phyloP scores from a whole-genome alignment of 139 green algal genomes.

The Coelastrella sp. region DNA sequence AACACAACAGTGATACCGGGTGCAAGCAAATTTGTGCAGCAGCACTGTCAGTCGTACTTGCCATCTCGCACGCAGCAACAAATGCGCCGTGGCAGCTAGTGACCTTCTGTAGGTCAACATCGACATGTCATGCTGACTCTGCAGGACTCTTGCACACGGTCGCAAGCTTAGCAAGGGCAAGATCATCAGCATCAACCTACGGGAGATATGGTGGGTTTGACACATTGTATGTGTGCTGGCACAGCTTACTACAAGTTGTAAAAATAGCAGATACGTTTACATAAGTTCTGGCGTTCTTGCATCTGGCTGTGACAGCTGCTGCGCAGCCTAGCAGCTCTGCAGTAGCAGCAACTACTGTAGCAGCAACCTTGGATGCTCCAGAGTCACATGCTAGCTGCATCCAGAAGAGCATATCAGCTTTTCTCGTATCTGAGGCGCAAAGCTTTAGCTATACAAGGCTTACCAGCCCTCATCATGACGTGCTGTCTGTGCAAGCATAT shows the following conservation, averaged over 20 bases:
- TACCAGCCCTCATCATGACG: too few species aligned
- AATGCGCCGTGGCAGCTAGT: too few species aligned
- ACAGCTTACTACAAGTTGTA: too few species aligned
- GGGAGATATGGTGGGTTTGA: constrained; percentile 71
- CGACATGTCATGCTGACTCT: neutral
- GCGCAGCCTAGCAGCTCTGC: neutral
- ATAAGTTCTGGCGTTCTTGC: neutral
- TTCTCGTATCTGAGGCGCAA: neutral
- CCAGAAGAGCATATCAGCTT: neutral
- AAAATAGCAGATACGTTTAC: too few species aligned
- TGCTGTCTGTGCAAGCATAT: neutral
- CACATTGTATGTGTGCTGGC: neutral
- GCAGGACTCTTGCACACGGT: constrained; percentile 83
- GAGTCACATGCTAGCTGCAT: neutral
- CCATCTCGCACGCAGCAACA: too few species aligned
- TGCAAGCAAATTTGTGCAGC: too few species aligned
- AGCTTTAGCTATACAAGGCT: too few species aligned
- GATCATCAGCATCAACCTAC: constrained; percentile 75
- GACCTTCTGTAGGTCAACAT: too few species aligned
- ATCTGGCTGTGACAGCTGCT: too few species aligned
- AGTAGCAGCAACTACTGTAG: neutral
- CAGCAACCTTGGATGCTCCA: constrained; percentile 4
- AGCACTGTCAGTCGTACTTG: too few species aligned
- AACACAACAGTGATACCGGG: too few species aligned
- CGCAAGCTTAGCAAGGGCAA: constrained; percentile 77